Evolutionary conservation across 305 asterid genomes (phyloP), one percentile per base, ranked within the genome.

Genomic region (Fraxinus angustifolia): DNA sequence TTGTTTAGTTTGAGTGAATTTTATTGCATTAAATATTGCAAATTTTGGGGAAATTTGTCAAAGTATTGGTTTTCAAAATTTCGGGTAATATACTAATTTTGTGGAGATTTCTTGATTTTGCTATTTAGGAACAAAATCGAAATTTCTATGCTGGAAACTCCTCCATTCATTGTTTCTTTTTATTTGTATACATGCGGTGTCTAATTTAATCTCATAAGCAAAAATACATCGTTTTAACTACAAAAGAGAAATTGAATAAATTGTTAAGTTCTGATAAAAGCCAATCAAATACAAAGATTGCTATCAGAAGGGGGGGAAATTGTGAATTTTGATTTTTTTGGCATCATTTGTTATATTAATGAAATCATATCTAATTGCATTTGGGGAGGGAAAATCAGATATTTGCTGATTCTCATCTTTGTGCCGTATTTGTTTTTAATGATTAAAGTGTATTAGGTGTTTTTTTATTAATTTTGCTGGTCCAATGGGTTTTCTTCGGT

Each of bases 391-490:
- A 31, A 26, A 65, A 65, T 26, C 36, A 65, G 34, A 65, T 23
- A 65, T 65, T 65, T 65, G 35, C 73, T 11, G 34, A 10, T 65
- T 65, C 73, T 65, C 36, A 4, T 65, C 12, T 65, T 26, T 3
- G 73, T 10, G 35, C 73, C 73, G 5, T 23, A 23, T 65, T 65
- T 30, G 11, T 48, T 28, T 35, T 65, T 65, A 65, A 65, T 23
- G 34, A 65, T 26, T 21, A 12, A 65, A 45, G 17, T 31, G 26
- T 76, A 23, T 10, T 53, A 76, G 73, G 11, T 70, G 28, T 6
- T 45, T 70, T 70, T 50, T 58, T 23, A 50, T 71, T 38, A 28
- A 76, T 33, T 77, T 48, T 74, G 80, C 65, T 83, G 58, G 38
- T 74, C 74, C 40, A 78, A 48, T 75, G 50, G 14, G 78, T 26